phyloP scores from a whole-genome alignment of 192 early-diverging fungal species.

The Coemansia furcata region DNA sequence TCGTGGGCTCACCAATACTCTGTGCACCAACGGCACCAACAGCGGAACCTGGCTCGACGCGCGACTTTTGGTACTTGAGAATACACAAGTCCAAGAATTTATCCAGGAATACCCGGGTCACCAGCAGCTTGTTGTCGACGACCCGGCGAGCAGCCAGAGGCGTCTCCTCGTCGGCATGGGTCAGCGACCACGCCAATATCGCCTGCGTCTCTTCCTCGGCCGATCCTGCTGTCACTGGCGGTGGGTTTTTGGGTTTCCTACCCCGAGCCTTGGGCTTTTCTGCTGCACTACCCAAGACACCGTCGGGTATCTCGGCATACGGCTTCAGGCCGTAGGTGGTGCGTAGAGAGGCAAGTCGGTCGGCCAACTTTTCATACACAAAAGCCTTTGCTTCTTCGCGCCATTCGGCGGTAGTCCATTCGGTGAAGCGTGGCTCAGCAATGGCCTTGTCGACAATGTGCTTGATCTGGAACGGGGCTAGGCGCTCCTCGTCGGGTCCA shows the following conservation, averaged over 20 bases:
- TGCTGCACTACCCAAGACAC: neutral
- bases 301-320: constrained; percentile 16
- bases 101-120: constrained; percentile 72
- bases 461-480: constrained; percentile 48
- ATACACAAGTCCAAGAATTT: constrained; percentile 76
- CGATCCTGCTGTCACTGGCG: constrained; percentile 7
- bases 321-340: constrained; percentile 32
- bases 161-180: constrained; percentile 17
- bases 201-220: constrained; percentile 6
- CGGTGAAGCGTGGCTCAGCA: constrained; percentile 39
- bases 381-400: constrained; percentile 61
- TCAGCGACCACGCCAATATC: constrained; percentile 32
- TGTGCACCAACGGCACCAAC: constrained; percentile 97
- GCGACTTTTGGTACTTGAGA: constrained; percentile 82
- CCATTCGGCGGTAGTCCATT: constrained; percentile 53
- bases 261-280: constrained; percentile 26
- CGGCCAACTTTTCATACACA: constrained; percentile 57
- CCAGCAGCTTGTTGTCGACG: constrained; percentile 63
- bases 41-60: constrained; percentile 93
- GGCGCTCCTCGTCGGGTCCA: constrained; percentile 12
- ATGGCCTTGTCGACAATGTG: constrained; percentile 56
- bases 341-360: constrained; percentile 59
- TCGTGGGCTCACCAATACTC: constrained; percentile 97
- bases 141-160: constrained; percentile 47
- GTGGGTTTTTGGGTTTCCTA: constrained; percentile 31